Evolutionary conservation across 257 asterid genomes (phyloP).

Genomic region (Coffea canephora): DNA sequence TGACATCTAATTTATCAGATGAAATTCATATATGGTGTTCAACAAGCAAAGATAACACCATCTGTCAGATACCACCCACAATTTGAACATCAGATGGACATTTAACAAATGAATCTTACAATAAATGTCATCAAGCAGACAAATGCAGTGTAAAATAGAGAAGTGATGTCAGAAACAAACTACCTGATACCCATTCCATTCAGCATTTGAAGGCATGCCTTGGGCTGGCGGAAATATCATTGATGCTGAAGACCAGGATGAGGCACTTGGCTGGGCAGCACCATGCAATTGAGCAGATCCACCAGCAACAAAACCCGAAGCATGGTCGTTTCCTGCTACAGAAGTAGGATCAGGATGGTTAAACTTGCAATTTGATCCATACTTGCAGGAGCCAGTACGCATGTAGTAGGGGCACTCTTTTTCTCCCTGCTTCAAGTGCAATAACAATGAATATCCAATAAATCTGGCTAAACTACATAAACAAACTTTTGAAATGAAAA

Average conservation of each 20-base stretch:
- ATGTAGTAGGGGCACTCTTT: constrained; percentile 83
- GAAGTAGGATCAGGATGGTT: constrained; percentile 86
- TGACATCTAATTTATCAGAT: neutral
- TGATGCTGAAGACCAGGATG: constrained; percentile 69
- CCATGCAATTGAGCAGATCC: constrained; percentile 58
- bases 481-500: neutral
- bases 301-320: constrained; percentile 55
- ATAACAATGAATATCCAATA: constrained; percentile 2
- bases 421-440: constrained; percentile 52
- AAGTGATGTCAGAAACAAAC: neutral
- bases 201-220: constrained; percentile 45
- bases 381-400: constrained; percentile 90
- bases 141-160: neutral
- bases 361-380: constrained; percentile 75
- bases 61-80: neutral
- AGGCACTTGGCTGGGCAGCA: constrained; percentile 43
- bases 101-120: neutral
- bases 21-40: neutral
- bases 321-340: constrained; percentile 52
- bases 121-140: neutral
- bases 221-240: constrained; percentile 54
- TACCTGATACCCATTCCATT: constrained; percentile 86
- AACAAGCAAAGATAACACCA: neutral
- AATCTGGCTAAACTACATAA: neutral
- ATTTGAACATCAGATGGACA: neutral